phyloP scores from a whole-genome alignment of 441 rosid species.

The Isatis lusitanica region DNA sequence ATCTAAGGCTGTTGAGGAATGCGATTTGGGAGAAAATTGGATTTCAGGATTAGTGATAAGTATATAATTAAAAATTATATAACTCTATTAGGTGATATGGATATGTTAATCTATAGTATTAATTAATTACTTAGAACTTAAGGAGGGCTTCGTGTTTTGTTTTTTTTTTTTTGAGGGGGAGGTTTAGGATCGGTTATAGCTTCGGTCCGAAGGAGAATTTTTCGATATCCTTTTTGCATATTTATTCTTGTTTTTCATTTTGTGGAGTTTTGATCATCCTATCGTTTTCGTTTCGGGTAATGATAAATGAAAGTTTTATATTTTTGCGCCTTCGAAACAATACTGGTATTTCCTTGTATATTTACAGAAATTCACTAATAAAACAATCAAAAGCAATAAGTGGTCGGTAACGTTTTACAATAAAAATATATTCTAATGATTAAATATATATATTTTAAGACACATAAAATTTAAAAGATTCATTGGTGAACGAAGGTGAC shows the following conservation, averaged over 20 bases:
- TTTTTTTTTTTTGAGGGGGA: not conserved
- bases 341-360: not conserved
- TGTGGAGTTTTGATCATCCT: conserved; percentile 10
- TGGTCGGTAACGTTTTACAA: no score
- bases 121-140: conserved; percentile 10
- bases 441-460: not conserved
- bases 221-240: conserved; percentile 10
- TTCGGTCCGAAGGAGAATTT: conserved; percentile 27
- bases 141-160: conserved; percentile 1
- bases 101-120: conserved; percentile 5
- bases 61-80: conserved; percentile 1
- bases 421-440: not conserved
- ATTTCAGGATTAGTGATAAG: conserved; percentile 54
- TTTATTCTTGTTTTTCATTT: not conserved
- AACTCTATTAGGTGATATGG: conserved; percentile 10
- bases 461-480: not conserved
- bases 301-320: not conserved
- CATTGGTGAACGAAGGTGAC: no score
- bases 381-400: not conserved
- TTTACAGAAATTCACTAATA: not conserved
- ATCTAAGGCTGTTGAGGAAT: conserved; percentile 56
- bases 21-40: conserved; percentile 70
- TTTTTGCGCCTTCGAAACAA: not conserved
- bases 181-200: conserved; percentile 16
- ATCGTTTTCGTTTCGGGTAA: not conserved